These are phyloP conservation scores for Pulveroboletus frians DNA, from an alignment of 768 basidiomycete genomes.

Conservation along the genomic window DNA sequence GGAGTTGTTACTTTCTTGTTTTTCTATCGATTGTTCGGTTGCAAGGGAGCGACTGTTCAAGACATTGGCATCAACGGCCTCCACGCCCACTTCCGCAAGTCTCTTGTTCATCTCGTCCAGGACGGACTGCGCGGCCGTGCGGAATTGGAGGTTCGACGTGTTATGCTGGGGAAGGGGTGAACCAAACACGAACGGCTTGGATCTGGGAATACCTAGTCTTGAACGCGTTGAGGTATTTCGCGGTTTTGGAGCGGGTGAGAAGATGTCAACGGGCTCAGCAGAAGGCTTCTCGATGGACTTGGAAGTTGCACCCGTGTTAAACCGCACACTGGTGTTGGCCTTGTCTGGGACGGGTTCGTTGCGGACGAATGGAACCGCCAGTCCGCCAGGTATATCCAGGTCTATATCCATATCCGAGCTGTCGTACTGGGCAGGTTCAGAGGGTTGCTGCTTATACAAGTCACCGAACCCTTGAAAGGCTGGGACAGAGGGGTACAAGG, in stretches of 20 bases:
- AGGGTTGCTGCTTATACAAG: constrained; percentile 15
- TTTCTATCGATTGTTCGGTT: constrained; percentile 1
- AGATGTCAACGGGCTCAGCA: constrained; percentile 33
- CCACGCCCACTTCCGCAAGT: constrained; percentile 52
- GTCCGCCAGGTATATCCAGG: constrained; percentile 34
- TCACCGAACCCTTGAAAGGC: constrained; percentile 30
- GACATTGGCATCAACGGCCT: constrained; percentile 42
- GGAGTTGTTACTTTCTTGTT: constrained; percentile 22
- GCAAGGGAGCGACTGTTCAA: constrained; percentile 31
- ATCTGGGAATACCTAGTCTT: constrained; percentile 18
- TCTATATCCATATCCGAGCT: constrained; percentile 33
- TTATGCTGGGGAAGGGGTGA: constrained; percentile 63
- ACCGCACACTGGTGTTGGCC: constrained; percentile 1
- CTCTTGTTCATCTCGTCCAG: constrained; percentile 81
- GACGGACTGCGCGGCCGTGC: constrained; percentile 59
- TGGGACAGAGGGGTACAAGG: constrained; percentile 39
- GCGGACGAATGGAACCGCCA: constrained; percentile 14
- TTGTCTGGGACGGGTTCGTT: constrained; percentile 24
- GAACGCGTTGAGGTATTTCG: constrained; percentile 17
- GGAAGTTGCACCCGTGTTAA: constrained; percentile 23
- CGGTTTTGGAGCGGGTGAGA: constrained; percentile 35
- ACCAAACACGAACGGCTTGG: constrained; percentile 68
- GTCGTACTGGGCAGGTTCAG: constrained; percentile 16
- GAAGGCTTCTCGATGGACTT: constrained; percentile 31
- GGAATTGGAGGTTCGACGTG: constrained; percentile 63